Percentiles rank a stretch among this genome's conserved stretches.
Conservation (phyloP, 306 rosid species). For the Prunus armeniaca region DNA sequence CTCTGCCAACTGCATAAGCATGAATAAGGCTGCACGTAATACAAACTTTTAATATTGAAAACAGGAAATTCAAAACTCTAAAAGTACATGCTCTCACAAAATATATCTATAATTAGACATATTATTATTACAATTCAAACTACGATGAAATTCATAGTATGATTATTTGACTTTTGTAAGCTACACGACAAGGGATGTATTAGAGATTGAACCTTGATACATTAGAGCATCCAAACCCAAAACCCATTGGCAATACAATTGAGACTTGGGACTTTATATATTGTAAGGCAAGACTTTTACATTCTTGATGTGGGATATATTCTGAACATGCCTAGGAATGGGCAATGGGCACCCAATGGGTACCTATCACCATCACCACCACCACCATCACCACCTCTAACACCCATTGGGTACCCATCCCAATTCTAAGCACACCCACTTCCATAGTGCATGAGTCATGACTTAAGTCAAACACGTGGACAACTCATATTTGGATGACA, state of each 20-base stretch:
- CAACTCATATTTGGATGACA: neutral
- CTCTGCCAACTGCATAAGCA: slow-evolving; percentile 99
- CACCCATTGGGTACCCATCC: too few relatives aligned
- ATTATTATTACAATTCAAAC: neutral
- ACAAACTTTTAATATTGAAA: slow-evolving; percentile 29
- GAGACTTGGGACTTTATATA: neutral
- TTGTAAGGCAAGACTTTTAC: neutral
- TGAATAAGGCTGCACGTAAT: slow-evolving; percentile 90
- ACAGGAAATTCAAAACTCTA: neutral
- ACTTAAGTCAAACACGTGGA: neutral
- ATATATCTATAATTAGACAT: neutral
- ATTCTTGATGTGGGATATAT: neutral
- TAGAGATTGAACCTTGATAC: neutral
- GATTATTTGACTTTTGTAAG: neutral
- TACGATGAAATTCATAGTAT: neutral
- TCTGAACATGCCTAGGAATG: neutral
- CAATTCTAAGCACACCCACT: too few relatives aligned
- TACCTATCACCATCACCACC: too few relatives aligned
- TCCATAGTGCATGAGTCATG: too few relatives aligned
- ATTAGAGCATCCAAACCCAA: neutral
- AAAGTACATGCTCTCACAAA: neutral
- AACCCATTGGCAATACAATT: neutral
- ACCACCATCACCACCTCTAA: too few relatives aligned
- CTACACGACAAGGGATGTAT: neutral
- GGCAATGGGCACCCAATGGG: too few relatives aligned